Conservation (phyloP, 73 alveolate genomes). For the Uronychia setigera region DNA sequence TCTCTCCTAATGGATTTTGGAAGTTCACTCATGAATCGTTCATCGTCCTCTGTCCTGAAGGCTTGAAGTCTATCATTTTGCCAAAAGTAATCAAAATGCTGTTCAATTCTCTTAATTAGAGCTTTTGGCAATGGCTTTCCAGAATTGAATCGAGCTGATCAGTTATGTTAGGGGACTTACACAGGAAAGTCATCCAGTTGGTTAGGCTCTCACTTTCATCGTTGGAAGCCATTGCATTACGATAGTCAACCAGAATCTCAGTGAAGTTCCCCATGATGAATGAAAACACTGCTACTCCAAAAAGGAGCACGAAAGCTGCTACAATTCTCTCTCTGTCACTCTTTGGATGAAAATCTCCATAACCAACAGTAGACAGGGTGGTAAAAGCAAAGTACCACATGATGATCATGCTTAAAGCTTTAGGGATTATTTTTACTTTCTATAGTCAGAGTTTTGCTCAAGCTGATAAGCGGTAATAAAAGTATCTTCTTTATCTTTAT, state of each 20-base stretch:
- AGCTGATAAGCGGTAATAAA: neutral
- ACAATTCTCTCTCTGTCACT: slow-evolving; percentile 40
- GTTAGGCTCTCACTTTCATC: slow-evolving; percentile 44
- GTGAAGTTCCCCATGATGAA: slow-evolving; percentile 59
- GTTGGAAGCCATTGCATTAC: neutral
- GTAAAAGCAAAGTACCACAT: slow-evolving; percentile 20
- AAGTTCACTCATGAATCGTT: slow-evolving; percentile 40
- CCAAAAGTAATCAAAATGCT: slow-evolving; percentile 61
- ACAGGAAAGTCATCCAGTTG: slow-evolving; percentile 36
- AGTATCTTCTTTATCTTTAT: neutral
- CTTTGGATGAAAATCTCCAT: slow-evolving; percentile 21
- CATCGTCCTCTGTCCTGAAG: slow-evolving; percentile 44
- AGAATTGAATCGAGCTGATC: slow-evolving; percentile 19
- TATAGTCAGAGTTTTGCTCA: neutral
- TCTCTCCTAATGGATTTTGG: slow-evolving; percentile 37
- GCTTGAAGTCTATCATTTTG: slow-evolving; percentile 34
- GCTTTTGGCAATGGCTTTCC: slow-evolving; percentile 52
- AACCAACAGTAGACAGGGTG: slow-evolving; percentile 26
- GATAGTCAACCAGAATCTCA: slow-evolving; percentile 27
- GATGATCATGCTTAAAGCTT: neutral
- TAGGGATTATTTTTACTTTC: neutral
- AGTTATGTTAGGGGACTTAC: slow-evolving; percentile 12
- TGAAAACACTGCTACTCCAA: slow-evolving; percentile 60
- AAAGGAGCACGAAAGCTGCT: slow-evolving; percentile 16
- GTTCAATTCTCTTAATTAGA: slow-evolving; percentile 30